A percentile compares a stretch with the other conserved stretches of the same genome.
Conservation (phyloP, 805 yeast species). For the Martiniozyma abietophila region DNA sequence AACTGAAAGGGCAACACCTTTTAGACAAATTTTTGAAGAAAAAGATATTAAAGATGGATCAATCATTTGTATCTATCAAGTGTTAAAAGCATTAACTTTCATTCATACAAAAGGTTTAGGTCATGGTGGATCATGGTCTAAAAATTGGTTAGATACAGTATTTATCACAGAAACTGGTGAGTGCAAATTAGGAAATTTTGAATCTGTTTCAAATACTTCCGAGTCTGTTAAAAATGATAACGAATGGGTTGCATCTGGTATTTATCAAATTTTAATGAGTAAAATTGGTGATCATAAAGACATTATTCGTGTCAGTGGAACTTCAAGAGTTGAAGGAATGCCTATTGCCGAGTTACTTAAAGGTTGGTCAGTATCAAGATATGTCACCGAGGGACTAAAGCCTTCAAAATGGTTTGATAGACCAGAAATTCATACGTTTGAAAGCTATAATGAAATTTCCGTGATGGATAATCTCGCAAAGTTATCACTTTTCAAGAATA, state of each 20-base stretch:
- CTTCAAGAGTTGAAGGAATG: not conserved
- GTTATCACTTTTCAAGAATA: conserved; percentile 32
- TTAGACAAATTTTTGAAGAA: conserved; percentile 27
- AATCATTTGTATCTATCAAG: conserved; percentile 49
- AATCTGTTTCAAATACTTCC: conserved; percentile 45
- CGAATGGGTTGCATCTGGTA: conserved; percentile 1
- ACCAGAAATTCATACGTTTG: conserved; percentile 41
- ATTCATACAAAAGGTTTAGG: conserved; percentile 50
- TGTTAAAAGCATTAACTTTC: conserved; percentile 46
- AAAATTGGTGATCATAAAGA: not conserved
- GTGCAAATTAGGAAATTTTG: conserved; percentile 82
- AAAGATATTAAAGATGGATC: too few species aligned
- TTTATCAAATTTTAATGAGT: conserved; percentile 1
- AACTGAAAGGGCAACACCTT: conserved; percentile 58
- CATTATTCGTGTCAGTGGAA: conserved; percentile 3
- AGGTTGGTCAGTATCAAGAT: conserved; percentile 25
- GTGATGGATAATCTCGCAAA: conserved; percentile 47
- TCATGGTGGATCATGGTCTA: conserved; percentile 50
- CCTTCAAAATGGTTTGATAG: conserved; percentile 30
- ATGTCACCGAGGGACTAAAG: conserved; percentile 24
- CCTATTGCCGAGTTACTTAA: conserved; percentile 4
- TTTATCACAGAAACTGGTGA: conserved; percentile 65
- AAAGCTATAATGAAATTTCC: conserved; percentile 46
- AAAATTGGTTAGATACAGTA: conserved; percentile 38
- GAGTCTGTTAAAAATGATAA: conserved; percentile 15